Evolutionary conservation across 768 basidiomycete species (phyloP).

Genomic region (Daedaleopsis sinensis): DNA sequence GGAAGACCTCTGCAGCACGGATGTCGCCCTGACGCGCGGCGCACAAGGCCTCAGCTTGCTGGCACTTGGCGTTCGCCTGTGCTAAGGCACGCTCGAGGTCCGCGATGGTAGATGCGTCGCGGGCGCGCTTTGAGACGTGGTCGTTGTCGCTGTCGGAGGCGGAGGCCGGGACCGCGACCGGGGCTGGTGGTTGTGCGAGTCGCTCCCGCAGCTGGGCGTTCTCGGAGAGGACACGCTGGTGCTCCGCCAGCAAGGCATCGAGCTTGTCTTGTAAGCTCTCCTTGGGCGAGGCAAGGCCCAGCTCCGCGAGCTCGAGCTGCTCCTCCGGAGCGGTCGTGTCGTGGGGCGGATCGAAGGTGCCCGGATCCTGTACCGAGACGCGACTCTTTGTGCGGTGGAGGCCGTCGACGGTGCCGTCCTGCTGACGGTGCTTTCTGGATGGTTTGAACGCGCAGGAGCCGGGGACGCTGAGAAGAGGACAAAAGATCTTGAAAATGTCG

Average conservation of each 20-base stretch:
- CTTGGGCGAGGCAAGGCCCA: not conserved
- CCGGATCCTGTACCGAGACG: no score
- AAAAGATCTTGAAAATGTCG: no score
- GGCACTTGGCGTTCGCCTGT: not conserved
- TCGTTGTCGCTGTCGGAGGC: no score
- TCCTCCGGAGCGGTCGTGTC: not conserved
- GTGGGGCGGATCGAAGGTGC: no score
- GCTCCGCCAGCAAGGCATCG: not conserved
- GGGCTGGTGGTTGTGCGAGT: not conserved
- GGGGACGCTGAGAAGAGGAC: no score
- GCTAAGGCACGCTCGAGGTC: not conserved
- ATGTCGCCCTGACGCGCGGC: conserved; percentile 46
- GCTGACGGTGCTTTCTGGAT: no score
- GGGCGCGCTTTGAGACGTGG: no score
- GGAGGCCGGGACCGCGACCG: no score
- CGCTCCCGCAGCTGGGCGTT: not conserved
- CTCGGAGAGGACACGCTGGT: not conserved
- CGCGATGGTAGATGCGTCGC: no score
- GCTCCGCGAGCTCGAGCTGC: not conserved
- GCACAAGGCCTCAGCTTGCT: conserved; percentile 23
- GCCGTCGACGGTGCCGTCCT: no score
- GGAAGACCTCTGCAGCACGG: conserved; percentile 49
- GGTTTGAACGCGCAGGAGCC: no score
- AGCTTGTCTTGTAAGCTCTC: not conserved
- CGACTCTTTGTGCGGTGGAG: no score